phyloP scores from a whole-genome alignment of 495 filamentous ascomycete species.

The Lasiosphaeria miniovina region DNA sequence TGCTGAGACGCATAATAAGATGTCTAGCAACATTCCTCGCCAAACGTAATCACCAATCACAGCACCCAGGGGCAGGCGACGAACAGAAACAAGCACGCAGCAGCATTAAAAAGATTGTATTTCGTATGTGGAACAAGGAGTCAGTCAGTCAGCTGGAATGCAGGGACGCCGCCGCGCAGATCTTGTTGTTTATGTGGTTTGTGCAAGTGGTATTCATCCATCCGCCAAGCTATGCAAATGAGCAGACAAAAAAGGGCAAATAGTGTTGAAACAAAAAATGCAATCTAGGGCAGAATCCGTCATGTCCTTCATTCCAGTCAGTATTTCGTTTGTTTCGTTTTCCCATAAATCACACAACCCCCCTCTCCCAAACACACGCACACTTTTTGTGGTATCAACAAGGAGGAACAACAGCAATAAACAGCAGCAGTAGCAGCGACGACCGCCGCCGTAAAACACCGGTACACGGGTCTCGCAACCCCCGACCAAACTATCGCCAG shows the following conservation, averaged over 20 bases:
- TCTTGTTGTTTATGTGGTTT: too few species aligned
- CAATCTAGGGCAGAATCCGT: background rate
- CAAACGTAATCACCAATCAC: too few species aligned
- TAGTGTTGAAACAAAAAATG: background rate
- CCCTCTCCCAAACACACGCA: background rate
- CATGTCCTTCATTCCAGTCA: background rate
- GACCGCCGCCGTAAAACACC: background rate
- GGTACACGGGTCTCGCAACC: background rate
- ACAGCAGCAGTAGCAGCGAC: background rate
- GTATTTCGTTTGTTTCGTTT: background rate
- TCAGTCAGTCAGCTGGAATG: too few species aligned
- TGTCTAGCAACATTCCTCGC: too few species aligned
- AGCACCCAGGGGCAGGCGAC: too few species aligned
- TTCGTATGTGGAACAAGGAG: too few species aligned
- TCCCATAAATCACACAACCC: background rate
- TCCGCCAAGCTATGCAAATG: background rate
- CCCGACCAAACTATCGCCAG: background rate
- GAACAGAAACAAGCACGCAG: too few species aligned
- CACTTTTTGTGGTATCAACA: background rate
- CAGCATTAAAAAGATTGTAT: too few species aligned
- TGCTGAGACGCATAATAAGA: too few species aligned
- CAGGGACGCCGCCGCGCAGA: too few species aligned
- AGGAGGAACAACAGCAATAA: background rate
- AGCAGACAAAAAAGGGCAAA: background rate
- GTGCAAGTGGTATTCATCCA: background rate